Conservation (phyloP, 305 asterid species). For the Solanum aculeatissimum region DNA sequence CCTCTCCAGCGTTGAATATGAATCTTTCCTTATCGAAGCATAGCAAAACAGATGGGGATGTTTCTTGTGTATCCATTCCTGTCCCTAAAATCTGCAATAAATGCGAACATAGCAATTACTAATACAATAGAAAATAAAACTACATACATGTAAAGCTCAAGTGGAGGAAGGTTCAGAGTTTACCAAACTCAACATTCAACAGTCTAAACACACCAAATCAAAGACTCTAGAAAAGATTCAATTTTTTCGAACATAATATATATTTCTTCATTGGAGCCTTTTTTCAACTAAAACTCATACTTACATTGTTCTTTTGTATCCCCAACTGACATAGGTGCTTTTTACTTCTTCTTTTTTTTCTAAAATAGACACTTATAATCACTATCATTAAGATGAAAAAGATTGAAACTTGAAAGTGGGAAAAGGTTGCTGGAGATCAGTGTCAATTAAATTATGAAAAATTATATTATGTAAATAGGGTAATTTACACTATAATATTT, state of each 20-base stretch:
- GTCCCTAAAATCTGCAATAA: neutral
- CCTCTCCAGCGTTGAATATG: neutral
- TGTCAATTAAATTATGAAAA: no score
- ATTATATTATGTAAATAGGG: no score
- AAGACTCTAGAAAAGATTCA: neutral
- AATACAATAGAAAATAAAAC: neutral
- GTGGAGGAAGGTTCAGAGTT: neutral
- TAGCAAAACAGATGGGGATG: neutral
- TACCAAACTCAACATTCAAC: neutral
- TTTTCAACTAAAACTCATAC: no score
- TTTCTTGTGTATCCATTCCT: slow-evolving; percentile 1
- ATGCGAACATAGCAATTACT: neutral
- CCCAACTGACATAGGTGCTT: no score
- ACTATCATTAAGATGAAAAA: neutral
- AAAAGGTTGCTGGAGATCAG: no score
- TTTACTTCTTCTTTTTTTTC: no score
- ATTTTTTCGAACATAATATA: no score
- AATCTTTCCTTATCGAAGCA: neutral
- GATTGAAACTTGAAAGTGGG: neutral
- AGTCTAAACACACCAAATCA: neutral
- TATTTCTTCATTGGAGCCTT: no score
- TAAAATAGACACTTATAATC: no score
- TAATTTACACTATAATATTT: no score
- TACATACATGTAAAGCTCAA: neutral
- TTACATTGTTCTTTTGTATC: no score